Evolutionary conservation across 148 eudicot species (phyloP), one percentile per base, ranked within the genome.

Genomic region (Spergularia marina): DNA sequence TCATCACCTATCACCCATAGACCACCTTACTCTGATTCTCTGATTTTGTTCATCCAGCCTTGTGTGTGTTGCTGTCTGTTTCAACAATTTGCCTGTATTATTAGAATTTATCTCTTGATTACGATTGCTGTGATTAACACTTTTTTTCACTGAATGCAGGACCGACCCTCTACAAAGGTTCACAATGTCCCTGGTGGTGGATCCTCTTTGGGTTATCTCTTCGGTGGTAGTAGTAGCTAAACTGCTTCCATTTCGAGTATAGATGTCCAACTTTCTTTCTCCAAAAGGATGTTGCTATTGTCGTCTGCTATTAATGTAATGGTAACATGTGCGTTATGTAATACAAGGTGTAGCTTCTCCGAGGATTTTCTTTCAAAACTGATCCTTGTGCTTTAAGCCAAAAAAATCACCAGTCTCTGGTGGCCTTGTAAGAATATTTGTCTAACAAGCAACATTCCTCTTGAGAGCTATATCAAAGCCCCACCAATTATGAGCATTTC

Each of bases 151-250:
- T 84, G 51, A 17, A 10, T 77, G 77, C 82, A 88, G 91, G 91
- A 88, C 71, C 89, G 89, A 62, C 91, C 91, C 21, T 84, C 83
- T n/a, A 81, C 83, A 15, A 81, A 81, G 83, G 83, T 81, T 44
- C 83, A 81, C 20, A 76, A 76, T 9, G 83, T 75, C 53, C 83
- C 79, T 2, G 83, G 83, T 10, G 83, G 83, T 18, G 83, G 83
- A 73, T 81, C 84, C 8, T 73, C 77, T 39, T 41, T 81, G 68
- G 80, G 65, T 59, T 81, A 77, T 67, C 80, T 75, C 34, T 82
- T 79, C 12, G 85, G 82, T 68, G 85, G 85, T 71, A 81, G 62
- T 5, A 75, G 75, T 63, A 63, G 65, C 34, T 76, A 53, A 65
- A 47, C n/a, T 75, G 71, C 18, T 20, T 21, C 53, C 73, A 47